Evolutionary conservation across 768 basidiomycete genomes (phyloP), one percentile per base, ranked within the genome.

Genomic region (Plicaturopsis crispa): DNA sequence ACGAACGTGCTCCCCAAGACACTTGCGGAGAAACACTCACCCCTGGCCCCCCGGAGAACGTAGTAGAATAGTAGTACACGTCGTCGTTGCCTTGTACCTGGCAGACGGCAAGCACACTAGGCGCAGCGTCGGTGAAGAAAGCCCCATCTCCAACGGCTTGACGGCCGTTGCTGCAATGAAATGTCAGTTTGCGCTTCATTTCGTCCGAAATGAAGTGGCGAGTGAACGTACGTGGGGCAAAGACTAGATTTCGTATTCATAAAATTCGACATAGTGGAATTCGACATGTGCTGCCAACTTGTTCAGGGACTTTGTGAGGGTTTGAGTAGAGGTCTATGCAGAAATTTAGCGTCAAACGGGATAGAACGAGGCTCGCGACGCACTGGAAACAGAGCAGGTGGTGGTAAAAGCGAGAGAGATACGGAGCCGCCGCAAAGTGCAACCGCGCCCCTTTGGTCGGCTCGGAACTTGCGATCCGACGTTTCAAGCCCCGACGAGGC

Each of bases 131-230:
- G 66, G 72, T 72, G 67, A 69, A 66, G 62, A 69, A 71, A 78
- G 88, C 88, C 88, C 88, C 88, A 89, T 91, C 88, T 67, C 87
- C 88, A 91, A 90, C 88, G 87, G 82, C 73, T 69, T 79, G 82
- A 85, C 85, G 78, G 66, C 85, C 88, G 87, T 90, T 90, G 88
- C 88, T 91, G 59, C 26, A 50, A 33, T 37, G 33, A 31, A 37
- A 26, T 12, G 42, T 58, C 35, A 59, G 52, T n/a, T 43, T 6
- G 34, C 13, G 33, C 24, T 30, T 12, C 14, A 34, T n/a, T n/a
- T n/a, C n/a, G n/a, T n/a, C n/a, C n/a, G n/a, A n/a, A n/a, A n/a
- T n/a, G n/a, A 28, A 16, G 23, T 21, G 13, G 17, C 6, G 11
- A 24, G 38, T 28, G 44, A 36, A 66, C 80, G 38, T 73, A 91